Evolutionary conservation across 2,329 filamentous ascomycete genomes (phyloP).

Genomic region (Boeremia exigua): DNA sequence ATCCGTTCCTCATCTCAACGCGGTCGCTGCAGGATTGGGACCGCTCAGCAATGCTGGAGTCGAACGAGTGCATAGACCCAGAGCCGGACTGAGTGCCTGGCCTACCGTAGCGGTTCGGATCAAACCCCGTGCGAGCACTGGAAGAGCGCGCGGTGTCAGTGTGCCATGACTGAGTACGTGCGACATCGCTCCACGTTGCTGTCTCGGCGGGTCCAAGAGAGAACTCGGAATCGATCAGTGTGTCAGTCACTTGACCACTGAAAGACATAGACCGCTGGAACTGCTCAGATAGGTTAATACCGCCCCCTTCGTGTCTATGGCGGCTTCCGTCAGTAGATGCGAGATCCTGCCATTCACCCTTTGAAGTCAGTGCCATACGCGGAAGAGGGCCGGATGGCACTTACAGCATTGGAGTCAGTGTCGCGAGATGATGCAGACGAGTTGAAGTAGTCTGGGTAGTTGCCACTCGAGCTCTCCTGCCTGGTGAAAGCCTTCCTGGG

Average conservation of each 20-base stretch:
- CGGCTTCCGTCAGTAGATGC: constrained; percentile 10
- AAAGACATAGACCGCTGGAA: constrained; percentile 28
- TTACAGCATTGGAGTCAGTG: constrained; percentile 29
- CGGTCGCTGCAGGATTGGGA: constrained; percentile 18
- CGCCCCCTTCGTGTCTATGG: constrained; percentile 21
- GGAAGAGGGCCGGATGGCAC: background rate
- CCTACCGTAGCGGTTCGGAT: constrained; percentile 28
- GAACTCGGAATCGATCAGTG: constrained; percentile 32
- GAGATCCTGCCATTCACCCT: constrained; percentile 24
- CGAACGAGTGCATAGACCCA: constrained; percentile 26
- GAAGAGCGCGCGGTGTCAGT: constrained; percentile 21
- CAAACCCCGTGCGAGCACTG: constrained; percentile 23
- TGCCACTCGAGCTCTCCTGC: constrained; percentile 19
- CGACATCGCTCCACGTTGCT: constrained; percentile 19
- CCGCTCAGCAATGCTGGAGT: constrained; percentile 35
- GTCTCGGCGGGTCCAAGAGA: constrained; percentile 2
- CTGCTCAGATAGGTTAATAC: constrained; percentile 23
- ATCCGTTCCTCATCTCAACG: constrained; percentile 20
- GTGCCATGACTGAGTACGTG: constrained; percentile 33
- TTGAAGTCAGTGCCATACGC: constrained; percentile 14
- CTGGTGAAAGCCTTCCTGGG: constrained; percentile 28
- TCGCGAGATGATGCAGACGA: constrained; percentile 3
- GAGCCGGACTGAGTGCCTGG: constrained; percentile 20
- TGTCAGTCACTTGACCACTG: constrained; percentile 10
- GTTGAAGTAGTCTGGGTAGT: constrained; percentile 31